Percentiles rank a stretch among this genome's conserved stretches.
These are phyloP conservation scores for Dioscorea zingiberensis DNA, from an alignment of 106 monocot species.

Conservation along the genomic window DNA sequence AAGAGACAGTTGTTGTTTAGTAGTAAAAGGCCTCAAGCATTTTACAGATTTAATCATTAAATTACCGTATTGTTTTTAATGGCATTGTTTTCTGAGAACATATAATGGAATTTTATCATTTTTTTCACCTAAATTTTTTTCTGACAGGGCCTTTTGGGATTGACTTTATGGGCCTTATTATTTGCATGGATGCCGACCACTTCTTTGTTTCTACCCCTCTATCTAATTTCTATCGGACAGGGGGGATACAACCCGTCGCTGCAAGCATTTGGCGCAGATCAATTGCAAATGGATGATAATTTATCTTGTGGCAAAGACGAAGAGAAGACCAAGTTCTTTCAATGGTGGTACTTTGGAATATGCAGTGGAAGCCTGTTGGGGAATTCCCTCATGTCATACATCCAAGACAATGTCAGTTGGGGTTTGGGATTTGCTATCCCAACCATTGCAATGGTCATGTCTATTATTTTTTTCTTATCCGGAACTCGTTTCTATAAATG, in stretches of 20 bases:
- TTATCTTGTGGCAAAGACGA: conserved; percentile 12
- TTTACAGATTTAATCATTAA: too few species aligned
- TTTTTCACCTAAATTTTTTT: too few species aligned
- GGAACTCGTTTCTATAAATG: conserved; percentile 47
- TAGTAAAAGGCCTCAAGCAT: too few species aligned
- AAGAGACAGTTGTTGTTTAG: too few species aligned
- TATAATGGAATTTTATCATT: too few species aligned
- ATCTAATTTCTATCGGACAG: conserved; percentile 80
- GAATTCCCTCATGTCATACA: conserved; percentile 74
- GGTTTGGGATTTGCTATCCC: conserved; percentile 77
- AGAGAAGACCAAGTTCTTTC: conserved; percentile 56
- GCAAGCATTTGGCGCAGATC: conserved; percentile 98
- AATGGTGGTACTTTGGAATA: conserved; percentile 98
- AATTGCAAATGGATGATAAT: conserved; percentile 44
- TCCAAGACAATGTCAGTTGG: conserved; percentile 86
- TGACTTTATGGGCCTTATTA: conserved; percentile 73
- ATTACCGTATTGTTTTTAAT: too few species aligned
- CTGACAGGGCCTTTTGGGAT: conserved; percentile 63
- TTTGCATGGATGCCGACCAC: conserved; percentile 55
- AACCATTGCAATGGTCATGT: conserved; percentile 48
- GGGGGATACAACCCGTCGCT: conserved; percentile 88
- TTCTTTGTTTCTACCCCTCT: conserved; percentile 76
- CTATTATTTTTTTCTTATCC: conserved; percentile 42
- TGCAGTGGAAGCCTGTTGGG: conserved; percentile 85
- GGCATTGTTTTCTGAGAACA: too few species aligned